These are phyloP conservation scores for Paecilomyces niveus DNA, from an alignment of 2,329 filamentous ascomycete species.

Conservation along the genomic window DNA sequence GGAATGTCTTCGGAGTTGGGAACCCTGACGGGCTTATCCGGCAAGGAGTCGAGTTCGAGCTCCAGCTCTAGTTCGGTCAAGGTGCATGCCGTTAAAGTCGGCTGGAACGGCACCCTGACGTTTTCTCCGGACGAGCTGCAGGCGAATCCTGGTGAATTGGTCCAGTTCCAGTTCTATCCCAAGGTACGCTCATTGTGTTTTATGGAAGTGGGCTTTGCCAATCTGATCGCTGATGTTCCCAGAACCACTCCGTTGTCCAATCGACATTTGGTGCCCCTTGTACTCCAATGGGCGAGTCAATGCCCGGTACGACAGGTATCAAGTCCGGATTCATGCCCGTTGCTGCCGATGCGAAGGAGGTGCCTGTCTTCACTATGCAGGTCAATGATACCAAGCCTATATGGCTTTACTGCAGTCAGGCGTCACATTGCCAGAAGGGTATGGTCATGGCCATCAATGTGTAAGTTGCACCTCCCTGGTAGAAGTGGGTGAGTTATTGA, in stretches of 20 bases:
- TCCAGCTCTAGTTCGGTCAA: slow-evolving; percentile 20
- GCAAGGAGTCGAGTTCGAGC: background rate
- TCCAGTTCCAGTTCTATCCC: slow-evolving; percentile 47
- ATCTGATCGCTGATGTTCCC: background rate
- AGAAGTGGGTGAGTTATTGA: background rate
- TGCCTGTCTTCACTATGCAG: slow-evolving; percentile 63
- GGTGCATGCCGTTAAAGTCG: slow-evolving; percentile 61
- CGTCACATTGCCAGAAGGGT: slow-evolving; percentile 63
- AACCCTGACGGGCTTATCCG: background rate
- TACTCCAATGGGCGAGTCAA: slow-evolving; percentile 50
- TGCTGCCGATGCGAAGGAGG: slow-evolving; percentile 40
- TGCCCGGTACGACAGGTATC: slow-evolving; percentile 52
- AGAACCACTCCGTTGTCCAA: slow-evolving; percentile 75
- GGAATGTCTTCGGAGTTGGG: background rate
- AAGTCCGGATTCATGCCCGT: slow-evolving; percentile 50
- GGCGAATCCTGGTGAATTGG: slow-evolving; percentile 51
- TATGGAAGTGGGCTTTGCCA: background rate
- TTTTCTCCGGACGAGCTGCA: slow-evolving; percentile 62
- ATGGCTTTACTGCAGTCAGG: slow-evolving; percentile 73
- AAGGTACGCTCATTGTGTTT: slow-evolving; percentile 25
- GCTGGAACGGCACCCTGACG: slow-evolving; percentile 46
- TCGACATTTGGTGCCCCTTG: slow-evolving; percentile 68
- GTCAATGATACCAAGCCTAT: slow-evolving; percentile 62
- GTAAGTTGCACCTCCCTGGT: slow-evolving; percentile 38
- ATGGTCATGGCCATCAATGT: slow-evolving; percentile 73